Conservation (phyloP, 2,329 filamentous ascomycete species). For the Parasarocladium wereldwijsianum region DNA sequence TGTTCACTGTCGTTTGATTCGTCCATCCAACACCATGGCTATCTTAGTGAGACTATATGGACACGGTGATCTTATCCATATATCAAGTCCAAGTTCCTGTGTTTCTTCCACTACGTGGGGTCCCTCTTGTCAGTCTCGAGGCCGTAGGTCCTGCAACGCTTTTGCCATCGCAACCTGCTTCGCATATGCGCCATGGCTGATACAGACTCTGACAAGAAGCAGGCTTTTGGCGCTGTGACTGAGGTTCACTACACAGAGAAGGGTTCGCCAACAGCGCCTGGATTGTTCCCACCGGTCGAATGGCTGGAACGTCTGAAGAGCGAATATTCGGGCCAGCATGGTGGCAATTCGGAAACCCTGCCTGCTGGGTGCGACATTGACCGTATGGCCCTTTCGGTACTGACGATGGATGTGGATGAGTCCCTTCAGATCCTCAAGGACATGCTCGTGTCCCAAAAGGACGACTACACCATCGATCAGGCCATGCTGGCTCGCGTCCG, state of each 20-base stretch:
- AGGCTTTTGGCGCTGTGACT: neutral
- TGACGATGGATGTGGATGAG: constrained; percentile 12
- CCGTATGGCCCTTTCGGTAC: constrained; percentile 10
- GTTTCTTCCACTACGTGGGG: too few relatives aligned
- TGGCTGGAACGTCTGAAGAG: constrained; percentile 12
- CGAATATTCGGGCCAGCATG: constrained; percentile 13
- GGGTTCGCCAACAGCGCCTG: neutral
- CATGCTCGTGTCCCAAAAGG: constrained; percentile 10
- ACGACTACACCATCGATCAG: constrained; percentile 15
- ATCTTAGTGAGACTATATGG: too few relatives aligned
- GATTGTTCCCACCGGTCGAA: constrained; percentile 7
- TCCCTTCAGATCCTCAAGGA: constrained; percentile 6
- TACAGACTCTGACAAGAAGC: constrained; percentile 2
- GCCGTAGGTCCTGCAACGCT: too few relatives aligned
- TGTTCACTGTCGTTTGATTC: too few relatives aligned
- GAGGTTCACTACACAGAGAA: constrained; percentile 4
- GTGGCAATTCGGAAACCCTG: constrained; percentile 13
- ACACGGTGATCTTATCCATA: too few relatives aligned
- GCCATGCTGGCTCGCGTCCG: constrained; percentile 9
- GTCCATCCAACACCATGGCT: too few relatives aligned
- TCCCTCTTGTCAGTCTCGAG: too few relatives aligned
- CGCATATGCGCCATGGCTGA: constrained; percentile 4
- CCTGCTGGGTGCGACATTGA: constrained; percentile 12
- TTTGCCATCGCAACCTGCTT: too few relatives aligned
- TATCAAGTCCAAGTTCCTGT: too few relatives aligned